Evolutionary conservation across 345 rosid genomes (phyloP).

Genomic region (Passiflora organensis): DNA sequence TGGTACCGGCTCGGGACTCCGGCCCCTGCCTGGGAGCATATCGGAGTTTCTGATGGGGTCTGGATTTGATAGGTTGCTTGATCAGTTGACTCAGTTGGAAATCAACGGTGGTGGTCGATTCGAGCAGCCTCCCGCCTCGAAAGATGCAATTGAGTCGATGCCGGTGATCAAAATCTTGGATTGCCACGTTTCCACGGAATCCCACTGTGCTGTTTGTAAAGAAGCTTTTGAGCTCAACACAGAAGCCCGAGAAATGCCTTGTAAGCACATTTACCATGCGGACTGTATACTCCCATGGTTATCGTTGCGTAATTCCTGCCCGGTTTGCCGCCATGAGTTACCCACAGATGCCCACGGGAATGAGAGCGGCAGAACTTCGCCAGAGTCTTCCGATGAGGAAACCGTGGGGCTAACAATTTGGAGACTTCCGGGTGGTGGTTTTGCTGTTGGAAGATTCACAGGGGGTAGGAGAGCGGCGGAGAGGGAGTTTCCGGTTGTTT

Average conservation of each 20-base stretch:
- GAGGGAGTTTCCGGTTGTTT: conserved; percentile 59
- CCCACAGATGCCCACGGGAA: conserved; percentile 39
- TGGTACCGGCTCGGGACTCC: conserved; percentile 58
- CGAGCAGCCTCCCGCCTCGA: conserved; percentile 72
- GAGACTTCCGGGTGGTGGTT: conserved; percentile 93
- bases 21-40: conserved; percentile 60
- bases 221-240: conserved; percentile 64
- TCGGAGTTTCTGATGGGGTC: conserved; percentile 72
- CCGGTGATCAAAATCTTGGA: conserved; percentile 51
- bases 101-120: conserved; percentile 8
- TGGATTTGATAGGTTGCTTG: conserved; percentile 60
- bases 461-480: conserved; percentile 65
- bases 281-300: conserved; percentile 97
- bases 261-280: conserved; percentile 83
- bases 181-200: conserved; percentile 36
- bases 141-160: conserved; percentile 78
- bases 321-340: conserved; percentile 86
- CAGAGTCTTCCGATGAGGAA: conserved; percentile 23
- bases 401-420: conserved; percentile 85
- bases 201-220: conserved; percentile 88
- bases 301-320: conserved; percentile 75
- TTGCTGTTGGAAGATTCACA: conserved; percentile 83
- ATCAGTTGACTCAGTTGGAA: conserved; percentile 60
- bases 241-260: conserved; percentile 86
- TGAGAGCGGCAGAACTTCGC: neutral